These are phyloP conservation scores for Colletotrichum sp. DNA, from an alignment of 2,329 filamentous ascomycete species.

Conservation along the genomic window DNA sequence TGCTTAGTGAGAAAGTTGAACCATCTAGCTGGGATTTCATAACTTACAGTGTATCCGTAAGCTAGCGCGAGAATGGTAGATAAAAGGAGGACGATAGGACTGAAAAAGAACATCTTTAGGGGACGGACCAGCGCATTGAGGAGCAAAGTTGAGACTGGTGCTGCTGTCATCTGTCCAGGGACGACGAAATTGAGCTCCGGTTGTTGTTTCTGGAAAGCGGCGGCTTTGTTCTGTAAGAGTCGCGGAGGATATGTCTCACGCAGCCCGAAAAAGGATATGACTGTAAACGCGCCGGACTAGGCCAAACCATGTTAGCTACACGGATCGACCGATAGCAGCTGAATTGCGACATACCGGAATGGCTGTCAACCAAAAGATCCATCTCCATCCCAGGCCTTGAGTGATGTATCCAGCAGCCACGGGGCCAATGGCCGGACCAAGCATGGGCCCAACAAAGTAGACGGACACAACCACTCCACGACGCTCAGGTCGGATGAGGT, in stretches of 20 bases:
- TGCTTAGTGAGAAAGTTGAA: neutral
- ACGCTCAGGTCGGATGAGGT: slow-evolving; percentile 63
- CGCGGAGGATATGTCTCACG: neutral
- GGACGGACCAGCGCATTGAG: neutral
- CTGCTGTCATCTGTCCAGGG: neutral
- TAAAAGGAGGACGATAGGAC: neutral
- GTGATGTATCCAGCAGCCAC: slow-evolving; percentile 49
- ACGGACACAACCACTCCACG: slow-evolving; percentile 62
- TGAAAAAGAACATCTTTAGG: neutral
- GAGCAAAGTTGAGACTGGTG: neutral
- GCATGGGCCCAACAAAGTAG: slow-evolving; percentile 47
- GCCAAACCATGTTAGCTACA: neutral
- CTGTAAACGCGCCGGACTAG: neutral
- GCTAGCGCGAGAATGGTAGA: neutral
- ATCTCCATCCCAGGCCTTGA: slow-evolving; percentile 49
- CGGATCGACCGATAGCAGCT: rapidly evolving
- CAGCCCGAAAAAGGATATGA: neutral
- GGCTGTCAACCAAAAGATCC: slow-evolving; percentile 54
- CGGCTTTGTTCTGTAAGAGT: neutral
- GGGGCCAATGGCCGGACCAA: slow-evolving; percentile 53
- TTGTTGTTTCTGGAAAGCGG: neutral
- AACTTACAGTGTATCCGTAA: neutral
- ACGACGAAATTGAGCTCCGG: neutral
- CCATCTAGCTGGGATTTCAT: neutral
- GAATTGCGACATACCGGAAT: slow-evolving; percentile 29